Conservation (phyloP, 768 basidiomycete species). For the Boletus edulis region DNA sequence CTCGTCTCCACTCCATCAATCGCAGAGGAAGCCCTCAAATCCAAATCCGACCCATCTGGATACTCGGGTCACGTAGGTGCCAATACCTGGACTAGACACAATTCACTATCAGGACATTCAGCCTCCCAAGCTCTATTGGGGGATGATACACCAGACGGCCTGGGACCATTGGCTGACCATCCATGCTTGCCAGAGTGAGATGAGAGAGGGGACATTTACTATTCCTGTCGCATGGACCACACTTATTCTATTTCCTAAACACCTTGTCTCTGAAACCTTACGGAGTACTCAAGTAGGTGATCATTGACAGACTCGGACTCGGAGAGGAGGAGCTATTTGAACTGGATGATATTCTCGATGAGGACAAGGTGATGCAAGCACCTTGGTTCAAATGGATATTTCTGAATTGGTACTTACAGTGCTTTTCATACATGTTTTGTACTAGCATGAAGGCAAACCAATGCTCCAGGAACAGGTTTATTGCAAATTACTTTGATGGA, state of each 20-base stretch:
- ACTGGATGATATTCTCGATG: slow-evolving; percentile 50
- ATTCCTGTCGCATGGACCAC: slow-evolving; percentile 66
- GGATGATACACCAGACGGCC: slow-evolving; percentile 37
- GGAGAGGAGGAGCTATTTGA: slow-evolving; percentile 78
- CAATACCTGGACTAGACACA: slow-evolving; percentile 1
- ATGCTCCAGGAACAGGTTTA: slow-evolving; percentile 47
- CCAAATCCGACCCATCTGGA: slow-evolving; percentile 11
- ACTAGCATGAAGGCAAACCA: neutral
- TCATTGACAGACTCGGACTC: no score
- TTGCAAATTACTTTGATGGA: slow-evolving; percentile 54
- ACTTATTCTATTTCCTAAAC: slow-evolving; percentile 62
- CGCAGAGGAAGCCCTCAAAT: slow-evolving; percentile 24
- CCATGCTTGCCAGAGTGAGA: slow-evolving; percentile 52
- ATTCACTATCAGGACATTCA: slow-evolving; percentile 5
- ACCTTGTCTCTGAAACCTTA: slow-evolving; percentile 57
- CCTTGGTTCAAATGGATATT: slow-evolving; percentile 77
- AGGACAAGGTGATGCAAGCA: slow-evolving; percentile 39
- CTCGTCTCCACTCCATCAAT: slow-evolving; percentile 3
- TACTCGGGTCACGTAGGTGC: neutral
- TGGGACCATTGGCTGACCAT: slow-evolving; percentile 48
- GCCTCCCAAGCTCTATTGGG: slow-evolving; percentile 16
- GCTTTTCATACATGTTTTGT: neutral
- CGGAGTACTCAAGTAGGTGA: slow-evolving; percentile 66
- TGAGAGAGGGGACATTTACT: slow-evolving; percentile 44
- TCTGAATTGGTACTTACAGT: slow-evolving; percentile 46